Percentiles rank a stretch among this genome's conserved stretches.
These are phyloP conservation scores for Fraxinus americana DNA, from an alignment of 257 asterid genomes.

Conservation along the genomic window DNA sequence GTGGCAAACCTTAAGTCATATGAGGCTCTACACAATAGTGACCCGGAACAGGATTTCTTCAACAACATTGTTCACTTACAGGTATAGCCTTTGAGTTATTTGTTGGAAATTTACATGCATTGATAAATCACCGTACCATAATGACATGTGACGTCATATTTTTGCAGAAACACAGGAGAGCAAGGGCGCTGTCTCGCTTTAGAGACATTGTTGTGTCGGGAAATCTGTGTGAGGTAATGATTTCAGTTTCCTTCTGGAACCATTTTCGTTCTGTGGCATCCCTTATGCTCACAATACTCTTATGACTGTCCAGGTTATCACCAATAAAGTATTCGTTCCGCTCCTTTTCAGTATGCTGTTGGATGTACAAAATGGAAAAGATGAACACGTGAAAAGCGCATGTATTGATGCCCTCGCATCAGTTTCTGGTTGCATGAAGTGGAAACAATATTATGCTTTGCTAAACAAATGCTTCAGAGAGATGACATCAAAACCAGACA, in stretches of 20 bases:
- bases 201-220: conserved; percentile 47
- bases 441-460: conserved; percentile 68
- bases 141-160: conserved; percentile 17
- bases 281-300: conserved; percentile 19
- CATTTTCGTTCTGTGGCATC: conserved; percentile 14
- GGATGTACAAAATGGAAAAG: conserved; percentile 75
- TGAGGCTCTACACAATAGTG: conserved; percentile 63
- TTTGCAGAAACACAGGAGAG: conserved; percentile 85
- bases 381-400: conserved; percentile 78
- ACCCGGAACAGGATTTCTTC: conserved; percentile 91
- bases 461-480: conserved; percentile 75
- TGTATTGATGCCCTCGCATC: conserved; percentile 82
- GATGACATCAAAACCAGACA: conserved; percentile 66
- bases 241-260: conserved; percentile 10
- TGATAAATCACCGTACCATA: neutral
- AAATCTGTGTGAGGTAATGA: conserved; percentile 64
- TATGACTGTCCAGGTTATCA: conserved; percentile 55
- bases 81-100: conserved; percentile 43
- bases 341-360: conserved; percentile 76
- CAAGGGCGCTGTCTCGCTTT: conserved; percentile 84
- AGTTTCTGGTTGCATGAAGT: conserved; percentile 73
- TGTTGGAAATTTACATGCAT: neutral
- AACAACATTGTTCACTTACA: conserved; percentile 79
- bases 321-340: conserved; percentile 73
- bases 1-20: conserved; percentile 65